phyloP scores from a whole-genome alignment of 805 yeast genomes.

The Pichia nakasei region DNA sequence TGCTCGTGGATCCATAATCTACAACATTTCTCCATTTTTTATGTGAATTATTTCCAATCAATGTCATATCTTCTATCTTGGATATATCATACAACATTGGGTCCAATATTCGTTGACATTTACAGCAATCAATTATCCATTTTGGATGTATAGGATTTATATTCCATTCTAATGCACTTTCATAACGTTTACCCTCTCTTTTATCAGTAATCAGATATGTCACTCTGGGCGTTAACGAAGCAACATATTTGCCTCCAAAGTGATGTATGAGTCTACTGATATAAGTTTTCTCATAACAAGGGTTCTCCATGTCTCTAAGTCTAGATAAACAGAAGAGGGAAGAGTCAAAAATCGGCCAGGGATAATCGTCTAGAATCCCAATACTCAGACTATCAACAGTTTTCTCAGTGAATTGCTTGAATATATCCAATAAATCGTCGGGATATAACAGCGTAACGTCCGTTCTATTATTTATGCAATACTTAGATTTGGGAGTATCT shows the following conservation, averaged over 20 bases:
- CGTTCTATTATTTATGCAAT: constrained; percentile 39
- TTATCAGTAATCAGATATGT: constrained; percentile 43
- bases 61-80: constrained; percentile 7
- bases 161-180: constrained; percentile 44
- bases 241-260: constrained; percentile 44
- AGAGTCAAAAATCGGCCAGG: constrained; percentile 37
- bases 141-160: constrained; percentile 44
- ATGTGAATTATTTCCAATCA: constrained; percentile 26
- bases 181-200: constrained; percentile 41
- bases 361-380: constrained; percentile 13
- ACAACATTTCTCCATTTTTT: constrained; percentile 12
- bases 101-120: constrained; percentile 36
- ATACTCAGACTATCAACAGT: constrained; percentile 12
- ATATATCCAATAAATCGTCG: constrained; percentile 30
- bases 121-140: constrained; percentile 39
- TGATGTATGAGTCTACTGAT: constrained; percentile 29
- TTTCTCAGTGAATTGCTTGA: constrained; percentile 44
- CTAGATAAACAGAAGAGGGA: constrained; percentile 38
- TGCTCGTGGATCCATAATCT: constrained; percentile 4
- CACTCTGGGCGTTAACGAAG: constrained; percentile 38
- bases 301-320: constrained; percentile 18
- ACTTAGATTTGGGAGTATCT: constrained; percentile 47
- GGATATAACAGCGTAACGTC: constrained; percentile 52
- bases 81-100: constrained; percentile 32
- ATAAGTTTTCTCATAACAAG: constrained; percentile 23